Evolutionary conservation across 768 basidiomycete genomes (phyloP).

Genomic region (Auricularia sp.): DNA sequence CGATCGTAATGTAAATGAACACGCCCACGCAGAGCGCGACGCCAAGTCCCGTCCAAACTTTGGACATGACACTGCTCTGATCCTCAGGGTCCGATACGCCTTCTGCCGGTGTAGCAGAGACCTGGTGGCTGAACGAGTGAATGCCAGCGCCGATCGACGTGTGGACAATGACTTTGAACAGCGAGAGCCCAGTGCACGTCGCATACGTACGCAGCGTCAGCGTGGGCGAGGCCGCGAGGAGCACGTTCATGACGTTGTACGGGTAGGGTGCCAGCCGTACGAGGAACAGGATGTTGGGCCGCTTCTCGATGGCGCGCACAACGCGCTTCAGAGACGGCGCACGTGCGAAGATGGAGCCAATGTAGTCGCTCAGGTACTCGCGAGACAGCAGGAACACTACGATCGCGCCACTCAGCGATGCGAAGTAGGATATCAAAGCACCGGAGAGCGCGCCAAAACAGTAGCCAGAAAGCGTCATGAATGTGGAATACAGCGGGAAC

Average conservation of each 20-base stretch:
- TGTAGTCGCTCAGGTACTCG: slow-evolving; percentile 49
- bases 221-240: slow-evolving; percentile 78
- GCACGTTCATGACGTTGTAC: slow-evolving; percentile 91
- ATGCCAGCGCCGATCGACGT: slow-evolving; percentile 80
- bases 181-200: slow-evolving; percentile 66
- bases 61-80: slow-evolving; percentile 8
- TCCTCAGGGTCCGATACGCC: slow-evolving; percentile 6
- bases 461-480: slow-evolving; percentile 87
- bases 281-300: slow-evolving; percentile 79
- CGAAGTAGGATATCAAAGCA: slow-evolving; percentile 76
- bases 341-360: slow-evolving; percentile 61
- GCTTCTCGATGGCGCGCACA: slow-evolving; percentile 77
- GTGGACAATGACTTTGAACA: slow-evolving; percentile 87
- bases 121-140: slow-evolving; percentile 55
- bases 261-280: slow-evolving; percentile 89
- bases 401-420: slow-evolving; percentile 76
- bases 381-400: slow-evolving; percentile 76
- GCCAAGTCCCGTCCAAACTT: slow-evolving; percentile 28
- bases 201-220: slow-evolving; percentile 73
- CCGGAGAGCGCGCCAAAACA: slow-evolving; percentile 80
- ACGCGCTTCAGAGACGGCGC: slow-evolving; percentile 67
- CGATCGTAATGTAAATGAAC: slow-evolving; percentile 67
- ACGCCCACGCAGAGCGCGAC: slow-evolving; percentile 61
- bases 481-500: slow-evolving; percentile 82
- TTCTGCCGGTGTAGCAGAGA: slow-evolving; percentile 15